phyloP scores from a whole-genome alignment of 1,139 yeast genomes.

The Trichomonascaceae sp. region DNA sequence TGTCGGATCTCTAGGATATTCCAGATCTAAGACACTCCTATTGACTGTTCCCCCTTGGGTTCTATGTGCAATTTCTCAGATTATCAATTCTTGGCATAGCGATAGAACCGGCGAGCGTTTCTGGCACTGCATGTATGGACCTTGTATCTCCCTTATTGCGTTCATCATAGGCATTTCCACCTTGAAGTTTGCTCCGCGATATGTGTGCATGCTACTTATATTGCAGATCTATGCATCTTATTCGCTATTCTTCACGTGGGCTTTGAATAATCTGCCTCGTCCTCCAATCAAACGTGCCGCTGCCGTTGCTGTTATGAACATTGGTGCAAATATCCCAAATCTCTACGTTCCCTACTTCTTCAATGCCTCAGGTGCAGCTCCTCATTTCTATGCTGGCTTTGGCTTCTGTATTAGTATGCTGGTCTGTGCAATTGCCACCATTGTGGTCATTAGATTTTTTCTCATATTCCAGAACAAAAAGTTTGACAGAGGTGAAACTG shows the following conservation, averaged over 20 bases:
- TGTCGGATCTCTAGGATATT: slow-evolving; percentile 48
- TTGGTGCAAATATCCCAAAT: slow-evolving; percentile 27
- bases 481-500: slow-evolving; percentile 23
- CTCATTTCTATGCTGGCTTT: slow-evolving; percentile 26
- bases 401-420: slow-evolving; percentile 23
- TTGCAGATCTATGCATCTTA: slow-evolving; percentile 54
- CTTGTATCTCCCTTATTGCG: slow-evolving; percentile 41
- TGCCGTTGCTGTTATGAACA: slow-evolving; percentile 24
- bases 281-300: slow-evolving; percentile 50
- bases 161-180: slow-evolving; percentile 53
- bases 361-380: slow-evolving; percentile 21
- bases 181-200: slow-evolving; percentile 51
- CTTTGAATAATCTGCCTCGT: slow-evolving; percentile 46
- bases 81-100: slow-evolving; percentile 51
- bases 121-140: slow-evolving; percentile 46
- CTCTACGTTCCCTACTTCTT: slow-evolving; percentile 25
- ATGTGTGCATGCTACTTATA: slow-evolving; percentile 53
- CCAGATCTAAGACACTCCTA: slow-evolving; percentile 45
- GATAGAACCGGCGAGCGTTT: slow-evolving; percentile 51
- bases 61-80: slow-evolving; percentile 49
- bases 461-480: slow-evolving; percentile 20
- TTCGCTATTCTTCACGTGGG: slow-evolving; percentile 51
- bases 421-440: slow-evolving; percentile 15
- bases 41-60: slow-evolving; percentile 59
- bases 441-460: slow-evolving; percentile 16